Conservation (phyloP, 2,329 filamentous ascomycete genomes). For the Xylariales sp. region DNA sequence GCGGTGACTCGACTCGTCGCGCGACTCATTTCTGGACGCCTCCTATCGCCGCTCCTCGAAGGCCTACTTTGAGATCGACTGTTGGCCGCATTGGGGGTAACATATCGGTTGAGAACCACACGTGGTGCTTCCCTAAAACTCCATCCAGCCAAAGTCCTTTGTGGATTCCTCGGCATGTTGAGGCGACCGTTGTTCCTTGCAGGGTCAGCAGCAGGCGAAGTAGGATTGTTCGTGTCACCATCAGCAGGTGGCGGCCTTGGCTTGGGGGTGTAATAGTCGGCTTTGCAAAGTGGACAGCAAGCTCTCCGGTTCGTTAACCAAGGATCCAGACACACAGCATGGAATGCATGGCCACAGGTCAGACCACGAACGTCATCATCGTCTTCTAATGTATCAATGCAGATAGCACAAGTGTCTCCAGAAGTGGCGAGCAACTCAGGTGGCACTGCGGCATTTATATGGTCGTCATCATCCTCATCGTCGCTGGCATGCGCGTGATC, state of each 20-base stretch:
- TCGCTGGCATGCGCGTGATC: slow-evolving; percentile 33
- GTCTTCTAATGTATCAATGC: slow-evolving; percentile 88
- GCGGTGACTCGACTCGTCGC: not conserved
- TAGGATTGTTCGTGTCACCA: slow-evolving; percentile 29
- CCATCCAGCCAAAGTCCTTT: slow-evolving; percentile 31
- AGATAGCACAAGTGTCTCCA: slow-evolving; percentile 94
- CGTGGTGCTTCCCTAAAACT: slow-evolving; percentile 26
- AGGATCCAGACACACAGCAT: slow-evolving; percentile 90
- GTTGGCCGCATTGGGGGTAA: slow-evolving; percentile 1
- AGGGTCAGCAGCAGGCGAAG: slow-evolving; percentile 23
- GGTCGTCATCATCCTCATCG: slow-evolving; percentile 69
- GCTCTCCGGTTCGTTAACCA: slow-evolving; percentile 93
- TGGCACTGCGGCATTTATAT: slow-evolving; percentile 76
- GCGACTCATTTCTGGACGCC: not conserved
- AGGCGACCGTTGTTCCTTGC: slow-evolving; percentile 38
- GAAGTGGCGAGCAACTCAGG: slow-evolving; percentile 76
- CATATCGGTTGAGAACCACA: slow-evolving; percentile 12
- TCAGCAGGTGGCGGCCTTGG: slow-evolving; percentile 57
- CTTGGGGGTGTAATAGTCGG: slow-evolving; percentile 95
- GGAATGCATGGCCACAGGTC: slow-evolving; percentile 96
- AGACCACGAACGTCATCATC: slow-evolving; percentile 93
- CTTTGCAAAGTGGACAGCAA: slow-evolving; percentile 96
- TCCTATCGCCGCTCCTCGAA: slow-evolving; percentile 3
- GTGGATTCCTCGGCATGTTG: slow-evolving; percentile 41
- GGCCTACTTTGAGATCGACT: slow-evolving; percentile 1